Evolutionary conservation across 148 eudicot genomes (phyloP).

Genomic region (Spergularia marina): DNA sequence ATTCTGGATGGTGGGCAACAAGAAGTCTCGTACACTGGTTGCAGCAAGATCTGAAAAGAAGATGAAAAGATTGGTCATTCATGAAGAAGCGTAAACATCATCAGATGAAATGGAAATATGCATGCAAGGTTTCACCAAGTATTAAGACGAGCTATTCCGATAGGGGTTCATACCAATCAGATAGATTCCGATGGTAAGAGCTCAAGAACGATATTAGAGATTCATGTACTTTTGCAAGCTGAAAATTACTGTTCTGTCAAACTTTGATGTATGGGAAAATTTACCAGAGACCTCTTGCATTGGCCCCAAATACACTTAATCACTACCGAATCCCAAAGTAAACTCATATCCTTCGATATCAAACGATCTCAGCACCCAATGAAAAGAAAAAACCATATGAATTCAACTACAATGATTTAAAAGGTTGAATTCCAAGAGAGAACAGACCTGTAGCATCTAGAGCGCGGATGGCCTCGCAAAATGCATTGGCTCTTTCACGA

Average conservation of each 20-base stretch:
- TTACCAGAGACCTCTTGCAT: neutral
- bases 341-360: neutral
- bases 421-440: slow-evolving; percentile 10
- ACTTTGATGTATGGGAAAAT: neutral
- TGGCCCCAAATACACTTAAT: slow-evolving; percentile 8
- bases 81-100: neutral
- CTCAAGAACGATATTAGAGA: neutral
- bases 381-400: neutral
- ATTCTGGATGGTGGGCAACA: slow-evolving; percentile 81
- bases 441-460: slow-evolving; percentile 95
- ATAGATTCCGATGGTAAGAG: neutral
- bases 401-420: neutral
- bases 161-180: neutral
- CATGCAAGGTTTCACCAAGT: neutral
- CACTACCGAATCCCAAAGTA: neutral
- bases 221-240: too few relatives aligned
- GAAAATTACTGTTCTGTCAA: too few relatives aligned
- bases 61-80: slow-evolving; percentile 1
- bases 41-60: slow-evolving; percentile 66
- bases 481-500: slow-evolving; percentile 92
- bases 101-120: neutral
- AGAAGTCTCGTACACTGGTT: slow-evolving; percentile 71
- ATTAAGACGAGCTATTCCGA: neutral
- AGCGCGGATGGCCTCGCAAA: slow-evolving; percentile 95
- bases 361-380: slow-evolving; percentile 3